Evolutionary conservation across 306 rosid genomes (phyloP).

Genomic region (Bauhinia variegata): DNA sequence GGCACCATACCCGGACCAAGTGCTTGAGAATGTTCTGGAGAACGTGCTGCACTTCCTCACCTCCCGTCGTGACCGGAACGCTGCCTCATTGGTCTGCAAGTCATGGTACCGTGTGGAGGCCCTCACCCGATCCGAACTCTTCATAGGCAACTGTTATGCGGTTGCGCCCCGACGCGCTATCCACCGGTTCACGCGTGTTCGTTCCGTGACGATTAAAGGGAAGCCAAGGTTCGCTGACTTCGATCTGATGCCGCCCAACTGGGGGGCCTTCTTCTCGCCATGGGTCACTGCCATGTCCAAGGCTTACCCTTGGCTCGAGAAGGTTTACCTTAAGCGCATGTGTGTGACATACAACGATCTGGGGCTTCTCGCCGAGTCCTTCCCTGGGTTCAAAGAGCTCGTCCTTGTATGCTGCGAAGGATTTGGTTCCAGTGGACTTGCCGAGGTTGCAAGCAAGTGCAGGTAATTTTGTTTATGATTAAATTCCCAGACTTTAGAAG

Average conservation of each 20-base stretch:
- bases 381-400: slow-evolving; percentile 67
- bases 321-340: slow-evolving; percentile 82
- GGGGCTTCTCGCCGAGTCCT: slow-evolving; percentile 50
- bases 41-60: slow-evolving; percentile 91
- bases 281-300: slow-evolving; percentile 63
- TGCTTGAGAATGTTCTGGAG: slow-evolving; percentile 85
- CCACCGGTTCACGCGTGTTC: slow-evolving; percentile 56
- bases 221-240: slow-evolving; percentile 91
- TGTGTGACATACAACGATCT: slow-evolving; percentile 68
- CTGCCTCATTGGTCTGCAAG: slow-evolving; percentile 93
- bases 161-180: slow-evolving; percentile 68
- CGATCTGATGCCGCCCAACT: slow-evolving; percentile 72
- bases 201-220: slow-evolving; percentile 69
- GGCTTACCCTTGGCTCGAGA: slow-evolving; percentile 87
- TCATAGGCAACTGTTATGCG: slow-evolving; percentile 83
- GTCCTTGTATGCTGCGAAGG: slow-evolving; percentile 80
- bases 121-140: slow-evolving; percentile 84
- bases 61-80: slow-evolving; percentile 81
- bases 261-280: slow-evolving; percentile 86
- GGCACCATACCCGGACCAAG: slow-evolving; percentile 65
- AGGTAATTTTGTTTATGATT: slow-evolving; percentile 46
- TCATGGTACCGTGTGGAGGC: slow-evolving; percentile 91
- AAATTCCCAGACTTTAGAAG: not conserved
- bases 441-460: slow-evolving; percentile 64
- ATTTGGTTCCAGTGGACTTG: slow-evolving; percentile 74